Conservation (phyloP, 2,329 filamentous ascomycete species). For the Aspergillus quadricinctus region DNA sequence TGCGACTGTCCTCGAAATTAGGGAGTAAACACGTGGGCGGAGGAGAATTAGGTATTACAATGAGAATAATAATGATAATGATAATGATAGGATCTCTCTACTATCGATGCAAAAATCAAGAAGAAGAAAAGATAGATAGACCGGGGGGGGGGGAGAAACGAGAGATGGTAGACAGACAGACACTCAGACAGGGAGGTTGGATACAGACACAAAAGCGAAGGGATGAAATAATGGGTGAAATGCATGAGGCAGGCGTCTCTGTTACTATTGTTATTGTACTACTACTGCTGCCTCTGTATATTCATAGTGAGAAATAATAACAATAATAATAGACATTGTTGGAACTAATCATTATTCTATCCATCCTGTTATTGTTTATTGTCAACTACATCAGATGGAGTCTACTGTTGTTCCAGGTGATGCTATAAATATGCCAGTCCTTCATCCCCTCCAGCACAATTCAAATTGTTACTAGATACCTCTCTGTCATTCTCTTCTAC, state of each 20-base stretch:
- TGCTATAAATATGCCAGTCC: neutral
- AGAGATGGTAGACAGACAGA: conserved; percentile 2
- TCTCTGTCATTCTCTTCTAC: too few species aligned
- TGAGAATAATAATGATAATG: neutral
- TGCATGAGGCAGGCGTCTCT: too few species aligned
- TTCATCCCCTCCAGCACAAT: too few species aligned
- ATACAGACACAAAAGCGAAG: neutral
- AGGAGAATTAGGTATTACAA: neutral
- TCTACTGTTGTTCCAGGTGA: neutral
- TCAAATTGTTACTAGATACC: too few species aligned
- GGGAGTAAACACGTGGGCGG: conserved; percentile 1
- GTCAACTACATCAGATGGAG: neutral
- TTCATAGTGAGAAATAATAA: too few species aligned
- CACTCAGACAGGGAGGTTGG: neutral
- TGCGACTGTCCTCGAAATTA: neutral
- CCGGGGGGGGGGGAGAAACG: neutral
- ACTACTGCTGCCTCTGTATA: neutral
- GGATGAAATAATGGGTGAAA: neutral
- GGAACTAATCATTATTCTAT: too few species aligned
- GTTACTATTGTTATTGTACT: neutral
- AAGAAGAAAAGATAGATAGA: neutral
- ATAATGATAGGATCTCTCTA: too few species aligned
- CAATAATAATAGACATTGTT: neutral
- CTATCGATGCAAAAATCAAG: neutral
- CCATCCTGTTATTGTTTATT: neutral